These are phyloP conservation scores for Termitomyces sp. DNA, from an alignment of 768 basidiomycete species.

Conservation along the genomic window DNA sequence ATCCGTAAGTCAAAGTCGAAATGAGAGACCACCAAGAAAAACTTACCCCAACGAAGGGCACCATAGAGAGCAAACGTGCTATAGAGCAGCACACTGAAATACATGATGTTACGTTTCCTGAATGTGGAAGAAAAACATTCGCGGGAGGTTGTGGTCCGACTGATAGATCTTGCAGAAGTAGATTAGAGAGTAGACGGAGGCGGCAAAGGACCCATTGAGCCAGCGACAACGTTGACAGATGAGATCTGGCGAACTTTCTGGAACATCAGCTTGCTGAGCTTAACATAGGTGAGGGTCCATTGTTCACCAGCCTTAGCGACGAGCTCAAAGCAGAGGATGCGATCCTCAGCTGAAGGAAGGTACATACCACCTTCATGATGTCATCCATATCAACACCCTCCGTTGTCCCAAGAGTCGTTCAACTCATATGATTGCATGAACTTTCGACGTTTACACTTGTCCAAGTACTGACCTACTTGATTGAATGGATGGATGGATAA, in stretches of 20 bases:
- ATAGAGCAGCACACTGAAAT: constrained; percentile 62
- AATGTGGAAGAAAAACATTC: too few species aligned
- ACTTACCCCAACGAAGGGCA: constrained; percentile 60
- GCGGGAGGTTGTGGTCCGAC: too few species aligned
- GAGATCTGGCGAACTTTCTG: constrained; percentile 83
- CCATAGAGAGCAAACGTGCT: constrained; percentile 53
- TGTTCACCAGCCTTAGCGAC: constrained; percentile 86
- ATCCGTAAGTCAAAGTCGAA: constrained; percentile 1
- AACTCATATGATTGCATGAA: too few species aligned
- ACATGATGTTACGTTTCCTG: constrained; percentile 47
- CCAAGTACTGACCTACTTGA: too few species aligned
- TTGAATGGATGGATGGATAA: too few species aligned
- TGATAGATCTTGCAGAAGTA: constrained; percentile 89
- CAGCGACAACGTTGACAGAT: too few species aligned
- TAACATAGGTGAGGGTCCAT: constrained; percentile 90
- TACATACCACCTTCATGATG: too few species aligned
- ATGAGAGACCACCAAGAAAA: not conserved
- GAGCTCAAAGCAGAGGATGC: constrained; percentile 96
- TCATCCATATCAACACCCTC: too few species aligned
- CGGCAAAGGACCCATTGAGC: constrained; percentile 96
- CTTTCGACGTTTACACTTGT: too few species aligned
- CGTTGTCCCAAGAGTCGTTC: too few species aligned
- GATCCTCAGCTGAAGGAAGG: constrained; percentile 70
- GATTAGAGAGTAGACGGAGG: constrained; percentile 85
- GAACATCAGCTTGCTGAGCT: constrained; percentile 95